phyloP scores from a whole-genome alignment of 345 rosid genomes.

The Excoecaria agallocha region DNA sequence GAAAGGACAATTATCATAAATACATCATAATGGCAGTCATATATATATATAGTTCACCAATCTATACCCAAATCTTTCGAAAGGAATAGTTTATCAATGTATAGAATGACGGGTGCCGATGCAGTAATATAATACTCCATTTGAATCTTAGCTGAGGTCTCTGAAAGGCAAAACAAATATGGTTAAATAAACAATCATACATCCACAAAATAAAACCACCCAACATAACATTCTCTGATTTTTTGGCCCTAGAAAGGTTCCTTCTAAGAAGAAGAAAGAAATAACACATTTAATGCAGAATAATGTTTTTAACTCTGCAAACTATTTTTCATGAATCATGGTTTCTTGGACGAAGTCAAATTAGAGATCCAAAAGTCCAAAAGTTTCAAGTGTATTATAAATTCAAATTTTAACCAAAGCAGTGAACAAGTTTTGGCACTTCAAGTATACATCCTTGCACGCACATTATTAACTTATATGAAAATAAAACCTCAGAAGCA shows the following conservation, averaged over 20 bases:
- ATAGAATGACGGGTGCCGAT: slow-evolving; percentile 53
- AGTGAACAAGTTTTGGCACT: too few relatives aligned
- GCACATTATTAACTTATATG: background rate
- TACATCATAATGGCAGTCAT: background rate
- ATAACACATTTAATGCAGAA: background rate
- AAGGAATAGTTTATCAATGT: slow-evolving; percentile 63
- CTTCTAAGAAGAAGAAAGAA: background rate
- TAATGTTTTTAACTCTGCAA: background rate
- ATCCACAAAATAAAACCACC: background rate
- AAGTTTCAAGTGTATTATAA: background rate
- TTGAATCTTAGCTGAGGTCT: slow-evolving; percentile 61
- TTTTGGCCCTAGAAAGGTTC: background rate
- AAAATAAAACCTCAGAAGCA: slow-evolving; percentile 21
- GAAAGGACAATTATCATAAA: too few relatives aligned
- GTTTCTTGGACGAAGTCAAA: background rate
- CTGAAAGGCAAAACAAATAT: slow-evolving; percentile 31
- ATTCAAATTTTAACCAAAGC: background rate
- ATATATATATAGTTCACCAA: slow-evolving; percentile 49
- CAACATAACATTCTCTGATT: background rate
- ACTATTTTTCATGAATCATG: too few relatives aligned
- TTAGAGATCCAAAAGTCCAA: background rate
- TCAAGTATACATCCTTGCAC: background rate
- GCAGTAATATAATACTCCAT: slow-evolving; percentile 65
- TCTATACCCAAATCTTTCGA: slow-evolving; percentile 75
- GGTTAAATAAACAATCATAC: background rate